Percentiles rank a stretch among this genome's conserved stretches.
Evolutionary conservation across 768 basidiomycete species (phyloP).

Genomic region (Cystofilobasidium capitatum): DNA sequence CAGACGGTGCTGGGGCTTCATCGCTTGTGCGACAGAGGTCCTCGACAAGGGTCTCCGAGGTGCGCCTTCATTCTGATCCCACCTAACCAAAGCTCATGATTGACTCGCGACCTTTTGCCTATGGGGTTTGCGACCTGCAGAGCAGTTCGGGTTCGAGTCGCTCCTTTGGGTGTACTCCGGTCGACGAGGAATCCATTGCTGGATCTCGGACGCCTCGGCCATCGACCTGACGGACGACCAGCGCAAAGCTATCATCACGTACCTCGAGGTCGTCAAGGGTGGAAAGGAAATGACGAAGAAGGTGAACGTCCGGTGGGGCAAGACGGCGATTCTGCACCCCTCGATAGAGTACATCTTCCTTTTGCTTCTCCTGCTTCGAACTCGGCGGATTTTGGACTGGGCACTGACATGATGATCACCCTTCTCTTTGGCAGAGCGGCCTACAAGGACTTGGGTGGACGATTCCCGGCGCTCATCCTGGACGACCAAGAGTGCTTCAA

Average conservation of each 20-base stretch:
- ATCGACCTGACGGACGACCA: slow-evolving; percentile 86
- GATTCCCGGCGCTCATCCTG: slow-evolving; percentile 62
- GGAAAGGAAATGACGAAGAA: slow-evolving; percentile 73
- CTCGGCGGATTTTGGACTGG: background rate
- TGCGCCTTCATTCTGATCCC: slow-evolving; percentile 28
- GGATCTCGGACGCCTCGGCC: slow-evolving; percentile 85
- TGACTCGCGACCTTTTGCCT: background rate
- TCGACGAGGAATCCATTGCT: slow-evolving; percentile 93
- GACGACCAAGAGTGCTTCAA: slow-evolving; percentile 76
- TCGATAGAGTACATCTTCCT: slow-evolving; percentile 52
- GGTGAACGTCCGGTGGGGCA: slow-evolving; percentile 53
- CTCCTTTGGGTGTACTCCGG: slow-evolving; percentile 98
- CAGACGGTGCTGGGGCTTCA: slow-evolving; percentile 86
- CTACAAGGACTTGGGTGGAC: slow-evolving; percentile 44
- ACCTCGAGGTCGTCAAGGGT: slow-evolving; percentile 71
- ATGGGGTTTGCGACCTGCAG: slow-evolving; percentile 30
- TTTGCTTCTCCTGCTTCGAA: background rate
- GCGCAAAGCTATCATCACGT: slow-evolving; percentile 73
- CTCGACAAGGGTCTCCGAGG: slow-evolving; percentile 64
- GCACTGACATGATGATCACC: slow-evolving; percentile 27
- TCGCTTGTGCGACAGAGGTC: slow-evolving; percentile 80
- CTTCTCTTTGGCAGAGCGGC: background rate
- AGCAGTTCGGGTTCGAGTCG: slow-evolving; percentile 82
- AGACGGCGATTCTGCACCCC: slow-evolving; percentile 53
- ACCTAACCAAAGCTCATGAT: background rate